phyloP scores from a whole-genome alignment of 2,329 filamentous ascomycete genomes.

The Neonectria coccinea region DNA sequence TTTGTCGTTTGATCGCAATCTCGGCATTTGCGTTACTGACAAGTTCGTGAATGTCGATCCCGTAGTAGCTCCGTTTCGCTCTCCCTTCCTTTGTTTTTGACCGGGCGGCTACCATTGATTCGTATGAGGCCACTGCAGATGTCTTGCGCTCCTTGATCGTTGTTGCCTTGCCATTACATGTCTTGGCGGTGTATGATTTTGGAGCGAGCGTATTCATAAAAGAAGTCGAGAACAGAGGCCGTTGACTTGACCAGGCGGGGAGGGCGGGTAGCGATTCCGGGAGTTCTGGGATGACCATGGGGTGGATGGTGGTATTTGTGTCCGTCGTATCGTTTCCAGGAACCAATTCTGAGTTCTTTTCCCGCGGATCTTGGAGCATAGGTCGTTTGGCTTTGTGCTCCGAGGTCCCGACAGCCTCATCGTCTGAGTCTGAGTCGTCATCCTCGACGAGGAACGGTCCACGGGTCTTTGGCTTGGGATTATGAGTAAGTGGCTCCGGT shows the following conservation, averaged over 20 bases:
- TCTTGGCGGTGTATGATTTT: constrained; percentile 58
- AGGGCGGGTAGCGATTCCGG: constrained; percentile 17
- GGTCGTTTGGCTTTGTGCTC: constrained; percentile 47
- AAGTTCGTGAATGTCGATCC: constrained; percentile 88
- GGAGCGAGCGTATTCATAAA: constrained; percentile 43
- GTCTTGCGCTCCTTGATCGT: constrained; percentile 67
- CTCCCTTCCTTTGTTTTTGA: constrained; percentile 75
- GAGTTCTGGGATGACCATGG: constrained; percentile 13
- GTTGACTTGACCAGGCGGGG: constrained; percentile 38
- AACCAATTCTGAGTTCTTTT: constrained; percentile 19
- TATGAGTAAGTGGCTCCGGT: constrained; percentile 7
- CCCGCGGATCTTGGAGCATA: constrained; percentile 46
- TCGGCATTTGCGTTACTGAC: constrained; percentile 78
- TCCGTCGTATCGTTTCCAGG: constrained; percentile 9
- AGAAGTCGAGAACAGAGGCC: constrained; percentile 45
- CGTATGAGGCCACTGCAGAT: constrained; percentile 65
- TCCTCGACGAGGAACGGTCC: constrained; percentile 23
- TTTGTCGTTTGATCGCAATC: constrained; percentile 53
- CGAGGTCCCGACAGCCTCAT: constrained; percentile 18
- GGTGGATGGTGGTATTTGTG: constrained; percentile 9
- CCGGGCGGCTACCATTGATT: constrained; percentile 74
- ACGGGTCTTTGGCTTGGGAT: constrained; percentile 16
- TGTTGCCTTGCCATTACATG: constrained; percentile 68
- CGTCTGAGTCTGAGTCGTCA: constrained; percentile 31
- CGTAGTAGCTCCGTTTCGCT: constrained; percentile 85